phyloP scores from a whole-genome alignment of 2,329 filamentous ascomycete genomes.

The Penicillium corylophilum region DNA sequence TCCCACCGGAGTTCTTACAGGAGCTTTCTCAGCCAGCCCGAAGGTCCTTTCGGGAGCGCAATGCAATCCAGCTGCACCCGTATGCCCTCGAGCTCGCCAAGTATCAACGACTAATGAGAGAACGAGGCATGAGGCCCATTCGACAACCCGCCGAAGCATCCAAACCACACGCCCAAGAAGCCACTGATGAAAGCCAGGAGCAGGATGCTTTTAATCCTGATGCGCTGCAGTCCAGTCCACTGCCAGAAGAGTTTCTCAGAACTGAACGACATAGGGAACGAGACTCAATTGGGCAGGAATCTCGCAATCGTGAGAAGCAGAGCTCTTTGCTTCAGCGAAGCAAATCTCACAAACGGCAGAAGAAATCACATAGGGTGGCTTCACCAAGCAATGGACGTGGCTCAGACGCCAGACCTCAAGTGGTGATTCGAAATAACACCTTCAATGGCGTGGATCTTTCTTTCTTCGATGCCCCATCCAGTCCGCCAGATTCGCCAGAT shows the following conservation, averaged over 20 bases:
- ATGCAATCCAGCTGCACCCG: conserved; percentile 50
- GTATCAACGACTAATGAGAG: conserved; percentile 43
- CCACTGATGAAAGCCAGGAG: conserved; percentile 32
- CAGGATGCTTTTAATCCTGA: conserved; percentile 35
- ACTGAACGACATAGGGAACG: conserved; percentile 9
- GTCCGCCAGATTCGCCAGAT: conserved; percentile 41
- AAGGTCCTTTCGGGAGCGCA: conserved; percentile 44
- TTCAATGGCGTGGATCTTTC: conserved; percentile 6
- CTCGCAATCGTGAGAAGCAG: conserved; percentile 2
- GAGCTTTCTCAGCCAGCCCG: conserved; percentile 28
- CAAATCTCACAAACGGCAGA: conserved; percentile 37
- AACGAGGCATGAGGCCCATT: conserved; percentile 45
- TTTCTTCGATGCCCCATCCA: conserved; percentile 38
- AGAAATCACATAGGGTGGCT: conserved; percentile 25
- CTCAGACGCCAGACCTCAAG: conserved; percentile 18
- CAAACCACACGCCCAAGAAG: conserved; percentile 2
- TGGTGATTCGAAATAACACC: conserved; percentile 29
- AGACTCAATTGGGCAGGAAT: neutral
- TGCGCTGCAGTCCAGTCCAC: conserved; percentile 34
- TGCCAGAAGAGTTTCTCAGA: conserved; percentile 28
- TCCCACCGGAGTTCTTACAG: conserved; percentile 28
- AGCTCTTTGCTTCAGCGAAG: conserved; percentile 4
- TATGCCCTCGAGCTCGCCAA: conserved; percentile 48
- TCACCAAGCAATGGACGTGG: conserved; percentile 8
- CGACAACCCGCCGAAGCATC: conserved; percentile 13